A percentile compares a stretch with the other conserved stretches of the same genome.
phyloP scores from a whole-genome alignment of 306 rosid species.

The Mucuna pruriens region DNA sequence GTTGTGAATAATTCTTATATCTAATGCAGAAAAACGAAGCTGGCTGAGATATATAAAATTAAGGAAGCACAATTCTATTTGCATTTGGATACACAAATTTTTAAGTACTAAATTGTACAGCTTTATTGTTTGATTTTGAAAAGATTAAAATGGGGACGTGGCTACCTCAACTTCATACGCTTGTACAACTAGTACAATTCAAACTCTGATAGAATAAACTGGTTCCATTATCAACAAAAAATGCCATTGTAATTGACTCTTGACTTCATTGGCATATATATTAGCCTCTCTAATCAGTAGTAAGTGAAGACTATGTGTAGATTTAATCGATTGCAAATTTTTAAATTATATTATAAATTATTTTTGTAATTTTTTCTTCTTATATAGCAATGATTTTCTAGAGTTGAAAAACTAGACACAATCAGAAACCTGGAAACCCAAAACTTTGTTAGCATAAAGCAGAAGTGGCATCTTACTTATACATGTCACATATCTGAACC shows the following conservation, averaged over 20 bases:
- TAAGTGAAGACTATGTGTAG: no score
- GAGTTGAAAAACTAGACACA: not conserved
- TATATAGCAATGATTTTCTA: not conserved
- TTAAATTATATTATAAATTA: no score
- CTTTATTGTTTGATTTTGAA: no score
- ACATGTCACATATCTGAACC: not conserved
- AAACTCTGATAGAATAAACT: no score
- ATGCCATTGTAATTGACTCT: not conserved
- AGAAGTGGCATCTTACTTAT: not conserved
- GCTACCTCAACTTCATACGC: not conserved
- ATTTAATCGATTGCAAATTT: not conserved
- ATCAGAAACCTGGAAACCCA: not conserved
- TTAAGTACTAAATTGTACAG: no score
- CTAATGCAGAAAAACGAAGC: no score
- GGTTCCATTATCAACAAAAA: no score
- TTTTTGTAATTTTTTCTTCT: no score
- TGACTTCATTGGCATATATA: not conserved
- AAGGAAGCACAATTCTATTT: no score
- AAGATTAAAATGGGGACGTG: conserved; percentile 5
- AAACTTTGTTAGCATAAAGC: not conserved
- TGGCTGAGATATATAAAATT: no score
- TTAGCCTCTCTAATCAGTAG: not conserved
- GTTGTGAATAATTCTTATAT: no score
- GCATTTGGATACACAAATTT: no score
- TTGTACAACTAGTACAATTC: not conserved